phyloP scores from a whole-genome alignment of 1,284 basidiomycete species.

The Rhodotorula sp. region DNA sequence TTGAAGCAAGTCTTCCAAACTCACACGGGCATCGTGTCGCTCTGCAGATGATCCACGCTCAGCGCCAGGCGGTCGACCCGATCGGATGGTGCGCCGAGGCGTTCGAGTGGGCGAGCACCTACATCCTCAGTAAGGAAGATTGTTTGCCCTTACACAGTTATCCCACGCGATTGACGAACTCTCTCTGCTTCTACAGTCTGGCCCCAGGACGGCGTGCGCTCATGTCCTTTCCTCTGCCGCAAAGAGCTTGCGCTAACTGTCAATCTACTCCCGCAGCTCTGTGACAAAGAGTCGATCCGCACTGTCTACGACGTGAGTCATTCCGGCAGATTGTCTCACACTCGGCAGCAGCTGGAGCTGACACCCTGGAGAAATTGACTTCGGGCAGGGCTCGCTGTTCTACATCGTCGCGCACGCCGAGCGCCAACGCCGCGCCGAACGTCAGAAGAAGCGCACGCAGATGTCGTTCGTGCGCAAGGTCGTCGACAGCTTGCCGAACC shows the following conservation, averaged over 20 bases:
- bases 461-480: slow-evolving; percentile 6
- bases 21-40: neutral
- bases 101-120: slow-evolving; percentile 28
- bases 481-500: slow-evolving; percentile 13
- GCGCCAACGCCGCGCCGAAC: slow-evolving; percentile 15
- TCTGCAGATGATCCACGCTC: slow-evolving; percentile 21
- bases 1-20: too few relatives aligned
- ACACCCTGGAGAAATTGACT: neutral
- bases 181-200: slow-evolving; percentile 10
- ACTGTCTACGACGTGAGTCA: slow-evolving; percentile 27
- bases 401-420: slow-evolving; percentile 27
- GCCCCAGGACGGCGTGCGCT: slow-evolving; percentile 27
- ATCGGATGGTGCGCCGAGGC: slow-evolving; percentile 18
- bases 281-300: slow-evolving; percentile 34
- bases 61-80: slow-evolving; percentile 22
- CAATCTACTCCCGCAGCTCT: neutral
- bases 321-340: neutral
- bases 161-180: neutral
- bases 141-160: neutral
- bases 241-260: neutral
- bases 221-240: neutral
- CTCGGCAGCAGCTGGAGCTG: neutral
- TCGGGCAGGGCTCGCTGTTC: slow-evolving; percentile 25
- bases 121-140: slow-evolving; percentile 12
- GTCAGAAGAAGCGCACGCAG: slow-evolving; percentile 3